Conservation (phyloP, 2,329 filamentous ascomycete genomes). For the Clarireedia homoeocarpa region DNA sequence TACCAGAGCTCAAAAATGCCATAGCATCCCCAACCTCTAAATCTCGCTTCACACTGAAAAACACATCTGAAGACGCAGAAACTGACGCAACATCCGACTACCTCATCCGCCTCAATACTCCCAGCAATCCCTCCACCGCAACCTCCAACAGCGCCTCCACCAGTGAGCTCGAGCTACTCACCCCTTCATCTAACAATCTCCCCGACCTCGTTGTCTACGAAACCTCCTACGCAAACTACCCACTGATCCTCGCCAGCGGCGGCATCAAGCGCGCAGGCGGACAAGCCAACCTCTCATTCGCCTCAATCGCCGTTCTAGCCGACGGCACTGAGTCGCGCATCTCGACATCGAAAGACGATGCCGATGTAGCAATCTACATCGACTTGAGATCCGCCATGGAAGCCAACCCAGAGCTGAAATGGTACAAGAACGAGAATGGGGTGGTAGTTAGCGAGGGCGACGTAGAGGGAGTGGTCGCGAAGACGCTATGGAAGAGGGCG, state of each 20-base stretch:
- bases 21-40: slow-evolving; percentile 30
- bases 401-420: slow-evolving; percentile 29
- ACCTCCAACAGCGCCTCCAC: slow-evolving; percentile 13
- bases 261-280: slow-evolving; percentile 36
- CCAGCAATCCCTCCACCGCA: slow-evolving; percentile 11
- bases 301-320: slow-evolving; percentile 27
- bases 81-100: slow-evolving; percentile 24
- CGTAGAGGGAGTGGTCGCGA: slow-evolving; percentile 25
- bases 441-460: slow-evolving; percentile 30
- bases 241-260: slow-evolving; percentile 34
- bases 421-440: slow-evolving; percentile 33
- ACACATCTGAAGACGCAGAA: slow-evolving; percentile 19
- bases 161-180: slow-evolving; percentile 28
- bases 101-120: slow-evolving; percentile 30
- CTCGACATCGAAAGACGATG: slow-evolving; percentile 25
- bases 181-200: slow-evolving; percentile 30
- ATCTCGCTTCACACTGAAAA: slow-evolving; percentile 32
- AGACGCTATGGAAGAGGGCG: slow-evolving; percentile 35
- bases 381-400: slow-evolving; percentile 31
- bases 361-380: slow-evolving; percentile 38
- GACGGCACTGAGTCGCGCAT: slow-evolving; percentile 24
- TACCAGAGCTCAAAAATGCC: slow-evolving; percentile 32
- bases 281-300: slow-evolving; percentile 27
- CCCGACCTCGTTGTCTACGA: slow-evolving; percentile 38
- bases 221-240: slow-evolving; percentile 38